Percentiles rank a stretch among this genome's conserved stretches.
Conservation (phyloP, 2,329 filamentous ascomycete species). For the Escovopsis weberi region DNA sequence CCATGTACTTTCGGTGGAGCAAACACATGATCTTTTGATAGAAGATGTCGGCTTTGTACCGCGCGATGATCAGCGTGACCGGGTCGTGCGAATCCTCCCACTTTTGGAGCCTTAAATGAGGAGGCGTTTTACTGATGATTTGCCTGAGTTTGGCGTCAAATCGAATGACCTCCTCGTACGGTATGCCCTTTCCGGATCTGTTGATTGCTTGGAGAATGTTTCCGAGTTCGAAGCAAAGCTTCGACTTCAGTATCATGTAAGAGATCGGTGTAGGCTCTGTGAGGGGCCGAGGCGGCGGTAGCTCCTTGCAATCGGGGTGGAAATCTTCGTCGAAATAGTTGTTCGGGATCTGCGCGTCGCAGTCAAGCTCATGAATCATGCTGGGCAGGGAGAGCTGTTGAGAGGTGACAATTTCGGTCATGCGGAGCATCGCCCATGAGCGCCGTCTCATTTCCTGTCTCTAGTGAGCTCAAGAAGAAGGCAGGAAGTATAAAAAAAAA, state of each 20-base stretch:
- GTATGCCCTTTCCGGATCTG: slow-evolving; percentile 36
- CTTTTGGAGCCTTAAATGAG: slow-evolving; percentile 57
- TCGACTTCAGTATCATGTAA: slow-evolving; percentile 64
- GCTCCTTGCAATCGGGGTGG: slow-evolving; percentile 47
- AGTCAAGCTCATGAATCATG: slow-evolving; percentile 62
- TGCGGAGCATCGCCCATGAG: slow-evolving; percentile 56
- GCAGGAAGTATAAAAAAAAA: background rate
- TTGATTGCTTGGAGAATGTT: slow-evolving; percentile 54
- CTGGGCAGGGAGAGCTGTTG: slow-evolving; percentile 52
- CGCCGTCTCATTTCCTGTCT: slow-evolving; percentile 55
- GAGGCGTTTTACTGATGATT: slow-evolving; percentile 54
- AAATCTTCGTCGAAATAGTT: slow-evolving; percentile 77
- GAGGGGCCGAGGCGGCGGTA: slow-evolving; percentile 52
- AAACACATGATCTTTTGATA: slow-evolving; percentile 83
- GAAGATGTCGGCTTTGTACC: slow-evolving; percentile 70
- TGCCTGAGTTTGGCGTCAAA: slow-evolving; percentile 47
- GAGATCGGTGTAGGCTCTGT: slow-evolving; percentile 62
- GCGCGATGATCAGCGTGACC: slow-evolving; percentile 70
- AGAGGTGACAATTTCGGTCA: slow-evolving; percentile 63
- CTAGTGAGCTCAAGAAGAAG: background rate
- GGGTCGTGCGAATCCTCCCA: slow-evolving; percentile 65
- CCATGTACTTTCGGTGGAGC: slow-evolving; percentile 75
- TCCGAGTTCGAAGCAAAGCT: slow-evolving; percentile 53
- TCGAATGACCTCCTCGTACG: slow-evolving; percentile 51
- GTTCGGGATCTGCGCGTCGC: slow-evolving; percentile 58